phyloP scores from a whole-genome alignment of 1,284 basidiomycete species.

The Cyathus pygmaeus region DNA sequence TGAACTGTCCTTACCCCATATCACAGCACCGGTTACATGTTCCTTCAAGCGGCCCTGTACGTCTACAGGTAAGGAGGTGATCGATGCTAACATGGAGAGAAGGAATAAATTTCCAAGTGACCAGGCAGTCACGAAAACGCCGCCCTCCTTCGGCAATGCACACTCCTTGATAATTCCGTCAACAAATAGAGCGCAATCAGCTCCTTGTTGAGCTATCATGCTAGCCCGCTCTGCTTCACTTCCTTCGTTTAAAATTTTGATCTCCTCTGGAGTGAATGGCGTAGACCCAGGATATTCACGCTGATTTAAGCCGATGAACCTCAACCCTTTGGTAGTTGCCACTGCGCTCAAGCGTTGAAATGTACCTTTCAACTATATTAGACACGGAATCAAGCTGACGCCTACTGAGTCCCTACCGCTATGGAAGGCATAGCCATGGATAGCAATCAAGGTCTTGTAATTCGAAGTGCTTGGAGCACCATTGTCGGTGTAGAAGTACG shows the following conservation, averaged over 20 bases:
- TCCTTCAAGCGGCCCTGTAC: neutral
- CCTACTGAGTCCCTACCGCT: conserved; percentile 15
- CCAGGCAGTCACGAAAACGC: neutral
- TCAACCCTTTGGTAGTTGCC: conserved; percentile 16
- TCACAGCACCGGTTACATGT: neutral
- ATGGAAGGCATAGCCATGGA: conserved; percentile 36
- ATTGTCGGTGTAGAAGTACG: conserved; percentile 31
- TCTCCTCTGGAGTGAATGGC: conserved; percentile 22
- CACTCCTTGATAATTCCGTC: conserved; percentile 20
- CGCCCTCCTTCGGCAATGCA: conserved; percentile 1
- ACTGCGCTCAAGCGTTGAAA: conserved; percentile 21
- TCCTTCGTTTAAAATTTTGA: conserved; percentile 11
- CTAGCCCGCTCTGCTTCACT: conserved; percentile 11
- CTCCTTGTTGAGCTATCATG: conserved; percentile 21
- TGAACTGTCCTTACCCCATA: neutral
- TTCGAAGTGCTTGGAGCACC: conserved; percentile 12
- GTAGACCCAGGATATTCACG: conserved; percentile 32
- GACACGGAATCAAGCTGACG: neutral
- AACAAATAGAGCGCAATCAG: conserved; percentile 22
- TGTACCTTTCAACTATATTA: conserved; percentile 21
- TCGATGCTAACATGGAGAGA: conserved; percentile 4
- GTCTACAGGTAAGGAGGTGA: conserved; percentile 4
- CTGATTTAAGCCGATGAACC: conserved; percentile 27
- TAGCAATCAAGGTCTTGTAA: conserved; percentile 27
- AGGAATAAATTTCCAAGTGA: conserved; percentile 1